A percentile compares a stretch with the other conserved stretches of the same genome.
These are phyloP conservation scores for Penicillium ochrochloron DNA, from an alignment of 495 filamentous ascomycete species.

Conservation along the genomic window DNA sequence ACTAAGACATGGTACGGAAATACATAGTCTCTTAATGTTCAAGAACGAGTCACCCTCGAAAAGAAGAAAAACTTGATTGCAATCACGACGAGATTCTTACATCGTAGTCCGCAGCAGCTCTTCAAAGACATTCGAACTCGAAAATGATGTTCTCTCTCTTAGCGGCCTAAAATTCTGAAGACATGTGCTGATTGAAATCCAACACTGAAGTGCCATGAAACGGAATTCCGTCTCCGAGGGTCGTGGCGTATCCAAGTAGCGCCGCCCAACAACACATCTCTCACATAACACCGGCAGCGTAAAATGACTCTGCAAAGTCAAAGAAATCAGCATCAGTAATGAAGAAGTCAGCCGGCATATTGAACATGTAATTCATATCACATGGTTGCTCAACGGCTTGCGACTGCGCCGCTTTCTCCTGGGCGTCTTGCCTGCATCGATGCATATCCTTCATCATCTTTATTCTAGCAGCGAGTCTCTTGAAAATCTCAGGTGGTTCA, in stretches of 20 bases:
- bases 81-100: background rate
- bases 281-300: background rate
- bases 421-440: slow-evolving; percentile 17
- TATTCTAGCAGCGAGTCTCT: background rate
- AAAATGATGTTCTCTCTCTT: background rate
- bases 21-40: background rate
- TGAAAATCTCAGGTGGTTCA: slow-evolving; percentile 23
- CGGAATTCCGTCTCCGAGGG: background rate
- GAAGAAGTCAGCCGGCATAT: slow-evolving; percentile 20
- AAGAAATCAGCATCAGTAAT: slow-evolving; percentile 24
- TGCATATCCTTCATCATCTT: slow-evolving; percentile 27
- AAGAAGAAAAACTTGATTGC: background rate
- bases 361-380: slow-evolving; percentile 24
- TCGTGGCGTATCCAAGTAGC: background rate
- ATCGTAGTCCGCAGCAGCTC: background rate
- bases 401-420: slow-evolving; percentile 4
- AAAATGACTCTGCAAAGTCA: background rate
- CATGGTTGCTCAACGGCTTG: background rate
- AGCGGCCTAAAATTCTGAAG: background rate
- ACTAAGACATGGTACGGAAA: background rate
- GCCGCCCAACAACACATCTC: background rate
- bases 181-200: background rate
- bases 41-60: no score
- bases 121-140: background rate
- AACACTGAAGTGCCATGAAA: background rate